Percentiles rank a stretch among this genome's conserved stretches.
These are phyloP conservation scores for Neocatenulostroma microsporum DNA, from an alignment of 2,329 filamentous ascomycete species.

Conservation along the genomic window DNA sequence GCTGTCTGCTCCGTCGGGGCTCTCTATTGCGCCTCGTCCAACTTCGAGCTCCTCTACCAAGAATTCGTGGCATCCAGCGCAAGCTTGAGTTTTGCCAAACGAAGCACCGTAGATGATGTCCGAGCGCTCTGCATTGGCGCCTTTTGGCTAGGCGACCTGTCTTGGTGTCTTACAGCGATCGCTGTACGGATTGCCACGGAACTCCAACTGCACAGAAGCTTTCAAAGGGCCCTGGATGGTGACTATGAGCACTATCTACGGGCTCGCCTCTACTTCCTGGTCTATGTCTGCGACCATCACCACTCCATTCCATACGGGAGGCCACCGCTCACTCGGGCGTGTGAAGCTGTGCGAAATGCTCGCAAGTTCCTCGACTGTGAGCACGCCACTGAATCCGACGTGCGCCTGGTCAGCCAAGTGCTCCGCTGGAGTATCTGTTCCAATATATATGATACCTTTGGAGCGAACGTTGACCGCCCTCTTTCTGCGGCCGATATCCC, in stretches of 20 bases:
- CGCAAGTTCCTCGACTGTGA: conserved; percentile 26
- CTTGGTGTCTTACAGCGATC: conserved; percentile 23
- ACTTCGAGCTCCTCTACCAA: conserved; percentile 26
- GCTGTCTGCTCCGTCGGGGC: conserved; percentile 31
- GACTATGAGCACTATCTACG: conserved; percentile 28
- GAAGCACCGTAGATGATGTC: conserved; percentile 23
- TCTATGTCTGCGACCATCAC: conserved; percentile 36
- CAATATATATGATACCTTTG: conserved; percentile 25
- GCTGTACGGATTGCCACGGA: conserved; percentile 35
- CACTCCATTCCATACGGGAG: conserved; percentile 31
- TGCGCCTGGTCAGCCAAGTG: conserved; percentile 21
- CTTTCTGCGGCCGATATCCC: conserved; percentile 26
- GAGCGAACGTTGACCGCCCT: conserved; percentile 22
- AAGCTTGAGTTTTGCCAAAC: conserved; percentile 21
- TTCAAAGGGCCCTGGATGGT: conserved; percentile 28
- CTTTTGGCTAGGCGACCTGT: conserved; percentile 31
- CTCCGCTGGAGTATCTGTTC: conserved; percentile 21
- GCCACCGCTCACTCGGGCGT: conserved; percentile 32
- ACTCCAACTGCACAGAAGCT: conserved; percentile 33
- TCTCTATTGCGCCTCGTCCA: conserved; percentile 20
- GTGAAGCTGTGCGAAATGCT: conserved; percentile 22
- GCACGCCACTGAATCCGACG: conserved; percentile 26
- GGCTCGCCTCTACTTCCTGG: conserved; percentile 33
- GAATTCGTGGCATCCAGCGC: conserved; percentile 25
- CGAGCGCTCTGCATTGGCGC: conserved; percentile 33